phyloP scores from a whole-genome alignment of 1,284 basidiomycete species.

The Xerocomus amazonicus region DNA sequence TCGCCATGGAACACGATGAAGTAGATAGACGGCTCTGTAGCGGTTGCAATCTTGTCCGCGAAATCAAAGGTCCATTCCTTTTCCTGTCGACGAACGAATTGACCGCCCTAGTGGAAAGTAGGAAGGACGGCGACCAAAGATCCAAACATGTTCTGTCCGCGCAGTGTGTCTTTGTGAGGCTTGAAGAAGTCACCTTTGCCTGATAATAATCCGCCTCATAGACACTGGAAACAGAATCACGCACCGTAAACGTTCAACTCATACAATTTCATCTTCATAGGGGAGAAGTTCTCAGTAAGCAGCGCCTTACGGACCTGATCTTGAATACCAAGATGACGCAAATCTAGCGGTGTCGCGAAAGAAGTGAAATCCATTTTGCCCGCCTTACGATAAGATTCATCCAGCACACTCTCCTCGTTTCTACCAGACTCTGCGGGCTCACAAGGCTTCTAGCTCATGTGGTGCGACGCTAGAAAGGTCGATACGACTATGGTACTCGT shows the following conservation, averaged over 20 bases:
- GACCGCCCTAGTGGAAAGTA: no score
- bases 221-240: slow-evolving; percentile 13
- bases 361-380: slow-evolving; percentile 30
- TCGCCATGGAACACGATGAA: slow-evolving; percentile 39
- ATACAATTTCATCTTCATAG: slow-evolving; percentile 39
- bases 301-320: slow-evolving; percentile 23
- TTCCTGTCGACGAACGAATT: no score
- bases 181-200: slow-evolving; percentile 22
- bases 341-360: slow-evolving; percentile 30
- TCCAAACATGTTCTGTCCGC: no score
- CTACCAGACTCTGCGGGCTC: slow-evolving; percentile 14
- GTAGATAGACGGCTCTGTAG: slow-evolving; percentile 14
- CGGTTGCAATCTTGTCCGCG: no score
- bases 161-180: slow-evolving; percentile 26
- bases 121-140: no score
- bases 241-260: slow-evolving; percentile 38
- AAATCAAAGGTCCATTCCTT: no score
- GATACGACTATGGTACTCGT: slow-evolving; percentile 3
- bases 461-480: not conserved
- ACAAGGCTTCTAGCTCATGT: slow-evolving; percentile 7
- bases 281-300: slow-evolving; percentile 33
- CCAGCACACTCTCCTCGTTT: slow-evolving; percentile 6
- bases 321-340: slow-evolving; percentile 11
- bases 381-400: slow-evolving; percentile 31
- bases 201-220: not conserved